phyloP scores from a whole-genome alignment of 2,329 filamentous ascomycete genomes.

The Monascus ruber region DNA sequence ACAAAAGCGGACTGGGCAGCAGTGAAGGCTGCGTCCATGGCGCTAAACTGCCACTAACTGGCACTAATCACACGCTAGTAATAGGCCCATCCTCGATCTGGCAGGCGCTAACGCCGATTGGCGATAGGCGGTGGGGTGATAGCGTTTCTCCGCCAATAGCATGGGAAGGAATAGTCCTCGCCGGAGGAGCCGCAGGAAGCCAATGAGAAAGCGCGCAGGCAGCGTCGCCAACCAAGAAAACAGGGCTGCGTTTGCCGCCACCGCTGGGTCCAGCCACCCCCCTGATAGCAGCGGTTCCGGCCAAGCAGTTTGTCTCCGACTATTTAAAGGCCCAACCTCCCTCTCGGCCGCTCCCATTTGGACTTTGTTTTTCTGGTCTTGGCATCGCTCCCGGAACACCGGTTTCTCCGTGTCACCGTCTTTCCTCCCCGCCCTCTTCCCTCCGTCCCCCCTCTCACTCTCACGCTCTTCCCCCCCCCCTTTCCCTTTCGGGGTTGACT shows the following conservation, averaged over 20 bases:
- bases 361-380: constrained; percentile 29
- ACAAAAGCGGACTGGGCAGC: too few species aligned
- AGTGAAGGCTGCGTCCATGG: too few species aligned
- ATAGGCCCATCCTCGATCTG: constrained; percentile 1
- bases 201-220: constrained; percentile 11
- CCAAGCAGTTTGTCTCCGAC: constrained; percentile 19
- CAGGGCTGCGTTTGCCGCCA: constrained; percentile 29
- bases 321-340: constrained; percentile 32
- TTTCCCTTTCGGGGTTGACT: neutral
- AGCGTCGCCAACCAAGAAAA: constrained; percentile 14
- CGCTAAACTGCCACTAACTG: too few species aligned
- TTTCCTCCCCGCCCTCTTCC: constrained; percentile 14
- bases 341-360: constrained; percentile 16
- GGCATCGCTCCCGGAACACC: constrained; percentile 26
- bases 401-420: constrained; percentile 11
- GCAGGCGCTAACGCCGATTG: constrained; percentile 15
- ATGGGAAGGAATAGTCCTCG: constrained; percentile 16
- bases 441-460: constrained; percentile 12
- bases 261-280: constrained; percentile 23
- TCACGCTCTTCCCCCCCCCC: constrained; percentile 7
- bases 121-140: constrained; percentile 7
- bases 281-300: constrained; percentile 18
- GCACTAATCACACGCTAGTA: too few species aligned
- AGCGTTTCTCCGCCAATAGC: constrained; percentile 5
- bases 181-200: constrained; percentile 3